Evolutionary conservation across 179 eudicot species (phyloP).

Genomic region (Silene noctiflora): DNA sequence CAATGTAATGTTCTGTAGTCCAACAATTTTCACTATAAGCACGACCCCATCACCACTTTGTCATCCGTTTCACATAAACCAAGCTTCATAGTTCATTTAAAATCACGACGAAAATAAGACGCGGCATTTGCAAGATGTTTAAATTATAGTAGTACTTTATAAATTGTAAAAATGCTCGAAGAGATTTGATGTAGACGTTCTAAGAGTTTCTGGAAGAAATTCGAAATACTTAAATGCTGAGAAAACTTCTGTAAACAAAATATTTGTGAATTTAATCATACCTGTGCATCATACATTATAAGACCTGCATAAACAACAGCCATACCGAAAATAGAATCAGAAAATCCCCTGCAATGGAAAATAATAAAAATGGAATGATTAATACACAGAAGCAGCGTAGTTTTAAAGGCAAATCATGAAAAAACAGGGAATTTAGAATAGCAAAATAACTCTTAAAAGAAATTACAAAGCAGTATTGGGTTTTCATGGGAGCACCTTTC

Average conservation of each 20-base stretch:
- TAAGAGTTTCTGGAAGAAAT: neutral
- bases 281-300: slow-evolving; percentile 96
- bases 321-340: slow-evolving; percentile 78
- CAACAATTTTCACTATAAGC: neutral
- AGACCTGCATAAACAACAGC: slow-evolving; percentile 81
- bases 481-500: slow-evolving; percentile 53
- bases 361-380: neutral
- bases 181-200: neutral
- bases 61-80: no score
- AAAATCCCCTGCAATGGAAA: slow-evolving; percentile 68
- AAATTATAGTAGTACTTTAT: neutral
- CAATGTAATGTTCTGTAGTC: neutral
- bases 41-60: no score
- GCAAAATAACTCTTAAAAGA: neutral
- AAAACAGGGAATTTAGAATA: neutral
- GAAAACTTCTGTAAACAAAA: neutral
- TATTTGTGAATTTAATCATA: slow-evolving; percentile 20
- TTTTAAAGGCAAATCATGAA: neutral
- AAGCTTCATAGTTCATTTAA: no score
- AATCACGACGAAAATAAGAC: neutral
- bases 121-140: neutral
- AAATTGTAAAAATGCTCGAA: neutral
- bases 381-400: slow-evolving; percentile 5
- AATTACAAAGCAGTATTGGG: slow-evolving; percentile 8
- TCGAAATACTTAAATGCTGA: neutral